These are phyloP conservation scores for Wallacemonas sp. DNA, from an alignment of 208 protist genomes.

Conservation along the genomic window DNA sequence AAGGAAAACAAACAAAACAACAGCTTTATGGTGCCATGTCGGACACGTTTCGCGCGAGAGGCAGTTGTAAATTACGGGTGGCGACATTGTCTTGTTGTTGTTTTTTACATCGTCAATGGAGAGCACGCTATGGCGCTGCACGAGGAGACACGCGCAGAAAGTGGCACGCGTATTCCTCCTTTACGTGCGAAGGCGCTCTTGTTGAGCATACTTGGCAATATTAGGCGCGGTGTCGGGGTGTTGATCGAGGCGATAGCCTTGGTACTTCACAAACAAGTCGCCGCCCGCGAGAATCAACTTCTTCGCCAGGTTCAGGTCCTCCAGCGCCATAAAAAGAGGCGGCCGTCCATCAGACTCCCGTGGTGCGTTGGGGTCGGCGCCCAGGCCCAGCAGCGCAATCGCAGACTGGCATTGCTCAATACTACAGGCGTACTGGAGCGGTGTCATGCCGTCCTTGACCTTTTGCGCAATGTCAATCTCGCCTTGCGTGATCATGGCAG, in stretches of 20 bases:
- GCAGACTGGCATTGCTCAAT: constrained; percentile 57
- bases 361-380: constrained; percentile 70
- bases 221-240: constrained; percentile 80
- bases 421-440: constrained; percentile 77
- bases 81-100: too few species aligned
- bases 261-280: constrained; percentile 66
- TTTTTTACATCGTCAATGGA: too few species aligned
- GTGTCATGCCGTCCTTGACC: constrained; percentile 78
- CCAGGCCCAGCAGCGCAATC: constrained; percentile 59
- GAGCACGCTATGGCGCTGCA: too few species aligned
- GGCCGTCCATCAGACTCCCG: constrained; percentile 71
- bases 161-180: constrained; percentile 1
- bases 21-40: too few species aligned
- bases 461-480: constrained; percentile 59
- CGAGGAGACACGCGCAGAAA: too few species aligned
- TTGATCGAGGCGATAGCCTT: constrained; percentile 68
- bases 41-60: too few species aligned
- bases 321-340: constrained; percentile 87
- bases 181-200: constrained; percentile 7
- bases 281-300: constrained; percentile 71
- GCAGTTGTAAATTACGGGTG: too few species aligned
- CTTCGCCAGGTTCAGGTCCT: constrained; percentile 63
- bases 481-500: constrained; percentile 34
- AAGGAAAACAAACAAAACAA: constrained; percentile 17
- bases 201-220: constrained; percentile 45